Conservation (phyloP, 208 protist species). For the Angomonas desouzai region DNA sequence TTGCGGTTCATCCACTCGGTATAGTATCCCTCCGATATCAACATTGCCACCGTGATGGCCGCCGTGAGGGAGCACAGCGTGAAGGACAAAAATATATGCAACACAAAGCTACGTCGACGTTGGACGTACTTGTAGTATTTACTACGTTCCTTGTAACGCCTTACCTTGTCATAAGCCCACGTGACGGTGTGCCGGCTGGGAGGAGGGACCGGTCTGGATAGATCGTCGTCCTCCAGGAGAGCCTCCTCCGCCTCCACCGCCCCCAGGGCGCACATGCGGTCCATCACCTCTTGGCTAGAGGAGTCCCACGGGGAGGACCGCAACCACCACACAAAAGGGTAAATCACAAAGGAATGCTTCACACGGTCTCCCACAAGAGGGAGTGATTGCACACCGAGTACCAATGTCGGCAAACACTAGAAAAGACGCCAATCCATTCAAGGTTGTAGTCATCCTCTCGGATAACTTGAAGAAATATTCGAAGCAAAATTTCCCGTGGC, state of each 20-base stretch:
- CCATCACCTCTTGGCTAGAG: conserved; percentile 37
- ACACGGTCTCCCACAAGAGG: conserved; percentile 68
- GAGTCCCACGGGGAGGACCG: conserved; percentile 35
- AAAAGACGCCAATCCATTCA: conserved; percentile 47
- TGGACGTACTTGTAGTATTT: conserved; percentile 72
- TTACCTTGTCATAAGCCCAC: conserved; percentile 49
- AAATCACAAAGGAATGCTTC: conserved; percentile 65
- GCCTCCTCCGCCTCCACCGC: conserved; percentile 38
- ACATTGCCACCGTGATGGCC: conserved; percentile 47
- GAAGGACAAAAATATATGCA: conserved; percentile 65
- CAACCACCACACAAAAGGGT: conserved; percentile 62
- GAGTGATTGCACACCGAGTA: conserved; percentile 47
- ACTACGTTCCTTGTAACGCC: conserved; percentile 42
- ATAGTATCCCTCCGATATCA: conserved; percentile 37
- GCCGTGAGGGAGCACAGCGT: conserved; percentile 54
- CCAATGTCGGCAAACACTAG: conserved; percentile 56
- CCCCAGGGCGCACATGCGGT: conserved; percentile 40
- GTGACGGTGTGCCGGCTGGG: conserved; percentile 23
- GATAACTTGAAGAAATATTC: conserved; percentile 69
- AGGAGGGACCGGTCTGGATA: conserved; percentile 32
- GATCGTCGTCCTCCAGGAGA: conserved; percentile 33
- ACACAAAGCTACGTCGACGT: conserved; percentile 51
- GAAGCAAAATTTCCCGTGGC: conserved; percentile 55
- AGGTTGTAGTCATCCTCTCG: conserved; percentile 39
- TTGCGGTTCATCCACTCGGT: conserved; percentile 27